Conservation (phyloP, 2,329 filamentous ascomycete species). For the Colletotrichum echinochloae region DNA sequence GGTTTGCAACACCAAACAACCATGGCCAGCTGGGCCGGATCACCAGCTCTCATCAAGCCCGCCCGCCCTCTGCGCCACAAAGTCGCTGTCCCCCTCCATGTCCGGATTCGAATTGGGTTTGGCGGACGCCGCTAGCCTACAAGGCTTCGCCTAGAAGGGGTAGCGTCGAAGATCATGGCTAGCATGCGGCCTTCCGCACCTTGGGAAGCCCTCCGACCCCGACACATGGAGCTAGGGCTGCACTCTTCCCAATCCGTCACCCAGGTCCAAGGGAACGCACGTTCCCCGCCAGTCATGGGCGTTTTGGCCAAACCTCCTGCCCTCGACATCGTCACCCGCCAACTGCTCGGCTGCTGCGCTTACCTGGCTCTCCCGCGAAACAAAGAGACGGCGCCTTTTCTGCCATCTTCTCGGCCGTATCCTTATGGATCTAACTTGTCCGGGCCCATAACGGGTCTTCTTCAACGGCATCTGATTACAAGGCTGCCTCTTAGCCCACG, state of each 20-base stretch:
- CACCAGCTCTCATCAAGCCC: slow-evolving; percentile 25
- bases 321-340: slow-evolving; percentile 20
- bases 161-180: slow-evolving; percentile 30
- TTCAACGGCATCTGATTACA: slow-evolving; percentile 33
- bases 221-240: slow-evolving; percentile 26
- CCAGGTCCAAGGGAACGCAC: slow-evolving; percentile 33
- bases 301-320: slow-evolving; percentile 25
- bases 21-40: not conserved
- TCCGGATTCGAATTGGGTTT: slow-evolving; percentile 30
- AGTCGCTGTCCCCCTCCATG: slow-evolving; percentile 1
- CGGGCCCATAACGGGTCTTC: slow-evolving; percentile 31
- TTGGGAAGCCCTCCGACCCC: slow-evolving; percentile 14
- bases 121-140: slow-evolving; percentile 11
- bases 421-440: slow-evolving; percentile 25
- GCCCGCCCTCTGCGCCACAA: slow-evolving; percentile 6
- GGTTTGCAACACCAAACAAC: slow-evolving; percentile 8
- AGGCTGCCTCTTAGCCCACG: slow-evolving; percentile 17
- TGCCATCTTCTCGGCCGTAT: slow-evolving; percentile 38
- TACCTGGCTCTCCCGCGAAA: slow-evolving; percentile 34
- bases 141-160: slow-evolving; percentile 23
- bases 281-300: slow-evolving; percentile 29
- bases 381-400: slow-evolving; percentile 39
- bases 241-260: slow-evolving; percentile 35
- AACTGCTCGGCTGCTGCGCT: slow-evolving; percentile 26
- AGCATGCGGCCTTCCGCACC: slow-evolving; percentile 21